A percentile compares a stretch with the other conserved stretches of the same genome.
These are phyloP conservation scores for Penicillium taxi DNA, from an alignment of 495 filamentous ascomycete genomes.

Conservation along the genomic window DNA sequence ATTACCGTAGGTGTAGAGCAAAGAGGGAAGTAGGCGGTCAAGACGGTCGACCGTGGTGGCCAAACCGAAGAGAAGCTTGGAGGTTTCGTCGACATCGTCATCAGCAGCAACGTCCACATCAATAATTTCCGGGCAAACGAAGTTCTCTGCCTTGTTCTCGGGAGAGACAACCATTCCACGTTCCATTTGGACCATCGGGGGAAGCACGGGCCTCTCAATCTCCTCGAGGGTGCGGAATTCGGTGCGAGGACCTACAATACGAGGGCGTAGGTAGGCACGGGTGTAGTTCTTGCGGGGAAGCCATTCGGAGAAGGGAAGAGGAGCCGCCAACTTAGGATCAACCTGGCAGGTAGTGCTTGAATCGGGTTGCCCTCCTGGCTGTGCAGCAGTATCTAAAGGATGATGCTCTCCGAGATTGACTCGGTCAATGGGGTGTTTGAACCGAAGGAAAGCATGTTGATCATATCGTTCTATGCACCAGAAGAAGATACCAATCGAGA, in stretches of 20 bases:
- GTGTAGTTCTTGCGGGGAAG: conserved; percentile 44
- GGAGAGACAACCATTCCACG: conserved; percentile 39
- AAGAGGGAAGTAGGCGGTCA: conserved; percentile 39
- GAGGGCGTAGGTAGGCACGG: conserved; percentile 40
- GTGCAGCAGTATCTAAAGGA: no score
- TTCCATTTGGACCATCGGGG: conserved; percentile 40
- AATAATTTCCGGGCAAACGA: conserved; percentile 41
- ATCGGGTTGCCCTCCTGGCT: conserved; percentile 9
- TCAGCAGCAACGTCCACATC: conserved; percentile 39
- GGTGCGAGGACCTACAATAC: conserved; percentile 29
- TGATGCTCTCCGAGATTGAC: conserved; percentile 11
- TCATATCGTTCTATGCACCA: conserved; percentile 41
- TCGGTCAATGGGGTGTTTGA: conserved; percentile 34
- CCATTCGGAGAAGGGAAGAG: conserved; percentile 39
- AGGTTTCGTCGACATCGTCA: conserved; percentile 41
- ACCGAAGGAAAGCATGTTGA: conserved; percentile 32
- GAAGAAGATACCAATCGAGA: conserved; percentile 42
- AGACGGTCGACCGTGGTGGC: conserved; percentile 45
- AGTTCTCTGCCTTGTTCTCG: conserved; percentile 25
- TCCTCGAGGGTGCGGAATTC: conserved; percentile 38
- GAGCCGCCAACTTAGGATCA: conserved; percentile 31
- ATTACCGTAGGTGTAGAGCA: conserved; percentile 44
- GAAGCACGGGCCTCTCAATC: conserved; percentile 36
- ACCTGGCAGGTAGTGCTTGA: conserved; percentile 26
- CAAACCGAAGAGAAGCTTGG: conserved; percentile 44